Evolutionary conservation across 2,329 filamentous ascomycete genomes (phyloP), one percentile per base, ranked within the genome.

Genomic region (Dothideomycetes sp.): DNA sequence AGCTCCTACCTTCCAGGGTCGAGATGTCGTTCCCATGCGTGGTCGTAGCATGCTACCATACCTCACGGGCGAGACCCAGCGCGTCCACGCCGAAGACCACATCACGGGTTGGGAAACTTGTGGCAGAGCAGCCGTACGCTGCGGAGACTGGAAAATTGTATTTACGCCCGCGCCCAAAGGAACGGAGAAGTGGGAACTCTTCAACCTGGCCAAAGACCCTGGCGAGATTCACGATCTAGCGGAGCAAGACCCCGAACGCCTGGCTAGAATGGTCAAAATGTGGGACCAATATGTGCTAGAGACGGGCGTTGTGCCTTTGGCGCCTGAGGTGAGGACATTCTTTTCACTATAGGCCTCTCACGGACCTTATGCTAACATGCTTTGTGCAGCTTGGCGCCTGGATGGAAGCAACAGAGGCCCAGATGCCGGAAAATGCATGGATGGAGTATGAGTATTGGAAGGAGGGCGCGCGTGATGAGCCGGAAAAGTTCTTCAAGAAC

Each of bases 381-480:
- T n/a, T n/a, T n/a, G n/a, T n/a, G n/a, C n/a, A 27, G 22, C 53
- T 78, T 32, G 75, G 75, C 0, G 59, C 68, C 3, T 79, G 70
- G 60, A 60, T 79, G 38, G 71, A 71, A 41, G 74, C 73, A 0
- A 75, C 71, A 49, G 75, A 79, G 55, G 73, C 70, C 43, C 74
- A 79, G 62, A 79, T 79, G 75, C 70, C 70, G 1, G 73, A 79
- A 54, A 75, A 78, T 50, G 72, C 69, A 5, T 78, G 73, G 75
- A 77, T 79, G 58, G 74, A 79, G 57, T 77, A 76, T 53, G 73
- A 78, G 55, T 79, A 78, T 47, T 79, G 74, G 74, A 70, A 72
- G 44, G 60, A 65, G 3, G 70, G 70, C 0, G 69, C 69, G 3
- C 57, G 69, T 24, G 56, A 61, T 16, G 46, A 56, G 34, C 56